Conservation (phyloP, 768 basidiomycete species). For the Cystoderma amianthinum region DNA sequence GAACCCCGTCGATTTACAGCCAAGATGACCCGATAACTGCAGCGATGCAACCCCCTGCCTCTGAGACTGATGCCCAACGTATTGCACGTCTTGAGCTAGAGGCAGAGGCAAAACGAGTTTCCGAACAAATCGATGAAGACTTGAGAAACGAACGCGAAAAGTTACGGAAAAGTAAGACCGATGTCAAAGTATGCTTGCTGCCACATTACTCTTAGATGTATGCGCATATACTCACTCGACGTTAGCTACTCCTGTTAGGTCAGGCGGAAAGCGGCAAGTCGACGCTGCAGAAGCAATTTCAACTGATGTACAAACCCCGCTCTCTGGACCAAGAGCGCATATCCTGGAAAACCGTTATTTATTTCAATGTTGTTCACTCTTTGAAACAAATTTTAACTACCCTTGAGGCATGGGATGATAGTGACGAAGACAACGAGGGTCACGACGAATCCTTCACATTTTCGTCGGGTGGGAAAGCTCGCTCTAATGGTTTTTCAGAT, state of each 20-base stretch:
- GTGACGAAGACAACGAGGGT: slow-evolving; percentile 30
- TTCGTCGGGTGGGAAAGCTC: slow-evolving; percentile 17
- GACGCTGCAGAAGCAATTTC: slow-evolving; percentile 73
- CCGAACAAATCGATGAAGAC: slow-evolving; percentile 79
- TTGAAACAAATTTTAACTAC: slow-evolving; percentile 62
- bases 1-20: slow-evolving; percentile 67
- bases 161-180: slow-evolving; percentile 56
- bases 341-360: slow-evolving; percentile 71
- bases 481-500: slow-evolving; percentile 24
- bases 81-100: slow-evolving; percentile 54
- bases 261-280: slow-evolving; percentile 78
- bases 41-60: slow-evolving; percentile 55
- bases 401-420: slow-evolving; percentile 56
- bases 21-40: slow-evolving; percentile 71
- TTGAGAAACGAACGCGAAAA: slow-evolving; percentile 64
- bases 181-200: slow-evolving; percentile 52
- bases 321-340: slow-evolving; percentile 62
- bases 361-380: slow-evolving; percentile 70
- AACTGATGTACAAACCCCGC: slow-evolving; percentile 73
- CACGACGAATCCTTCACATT: slow-evolving; percentile 16
- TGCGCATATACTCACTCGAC: slow-evolving; percentile 29
- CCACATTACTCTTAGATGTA: slow-evolving; percentile 3
- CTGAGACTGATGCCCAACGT: slow-evolving; percentile 65
- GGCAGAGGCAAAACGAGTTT: slow-evolving; percentile 68
- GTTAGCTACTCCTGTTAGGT: slow-evolving; percentile 64